Evolutionary conservation across 1,284 basidiomycete species (phyloP), one percentile per base, ranked within the genome.

Genomic region (Coriolopsis trogii): DNA sequence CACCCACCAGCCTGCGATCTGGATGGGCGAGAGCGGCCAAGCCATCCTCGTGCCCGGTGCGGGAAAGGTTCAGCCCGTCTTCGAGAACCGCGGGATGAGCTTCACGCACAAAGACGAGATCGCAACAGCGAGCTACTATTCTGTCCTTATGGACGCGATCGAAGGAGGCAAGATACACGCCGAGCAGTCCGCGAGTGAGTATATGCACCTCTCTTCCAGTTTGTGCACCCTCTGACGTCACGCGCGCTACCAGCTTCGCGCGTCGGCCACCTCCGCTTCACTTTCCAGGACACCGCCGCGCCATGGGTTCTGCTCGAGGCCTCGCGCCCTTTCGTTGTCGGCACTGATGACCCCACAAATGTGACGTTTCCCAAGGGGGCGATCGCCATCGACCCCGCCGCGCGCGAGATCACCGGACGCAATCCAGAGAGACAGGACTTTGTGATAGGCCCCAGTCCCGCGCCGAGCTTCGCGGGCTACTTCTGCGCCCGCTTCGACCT

Each of bases 21-120:
- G 91, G 91, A 93, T 94, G 91, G 91, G 90, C 28, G 89, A 92
- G 65, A 89, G 84, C 55, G 90, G 81, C 0, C 81, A 81, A 24
- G 79, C 82, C 5, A 74, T 82, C 13, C 71, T 94, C 23, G 78
- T 79, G 10, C 85, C 87, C 3, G 89, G 90, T 6, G 67, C 74
- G 3, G 79, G 81, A 12, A 43, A 58, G 1, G 70, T 89, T 3
- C 78, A 76, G 41, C 71, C 77, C 3, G 69, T 65, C 6, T 88
- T 89, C 54, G 76, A 81, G n/a, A 71, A 79, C 20, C 74, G 89
- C 6, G 87, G 83, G 0, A 74, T 92, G 67, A 58, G 56, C 0
- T 87, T 89, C 63, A 69, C 70, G 8, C 75, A 84, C 45, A 75
- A 78, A 16, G 74, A 75, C 31, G 89, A 93, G 67, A 76, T 80